A percentile compares a stretch with the other conserved stretches of the same genome.
phyloP scores from a whole-genome alignment of 2,329 filamentous ascomycete genomes.

The Neofusicoccum laricinum region DNA sequence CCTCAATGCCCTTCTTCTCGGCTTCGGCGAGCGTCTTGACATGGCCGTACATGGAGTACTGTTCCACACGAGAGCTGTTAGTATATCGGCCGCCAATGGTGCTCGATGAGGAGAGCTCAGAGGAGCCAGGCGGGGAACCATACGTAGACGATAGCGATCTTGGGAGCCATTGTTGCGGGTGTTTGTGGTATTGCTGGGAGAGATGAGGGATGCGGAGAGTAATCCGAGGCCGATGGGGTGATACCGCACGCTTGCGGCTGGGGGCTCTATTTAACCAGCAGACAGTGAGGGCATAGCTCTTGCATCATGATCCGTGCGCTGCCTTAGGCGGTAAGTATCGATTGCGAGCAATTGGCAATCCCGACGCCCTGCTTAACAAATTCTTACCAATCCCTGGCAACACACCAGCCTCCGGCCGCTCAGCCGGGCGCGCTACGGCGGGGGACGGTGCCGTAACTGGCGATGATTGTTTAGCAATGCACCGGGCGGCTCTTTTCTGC shows the following conservation, averaged over 20 bases:
- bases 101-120: background rate
- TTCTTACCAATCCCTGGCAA: slow-evolving; percentile 16
- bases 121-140: slow-evolving; percentile 36
- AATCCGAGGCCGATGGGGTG: background rate
- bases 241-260: background rate
- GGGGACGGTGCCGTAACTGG: background rate
- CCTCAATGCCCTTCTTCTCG: slow-evolving; percentile 85
- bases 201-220: too few relatives aligned
- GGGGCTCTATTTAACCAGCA: slow-evolving; percentile 1
- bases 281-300: background rate
- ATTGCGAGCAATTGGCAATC: slow-evolving; percentile 3
- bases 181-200: background rate
- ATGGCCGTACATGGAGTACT: slow-evolving; percentile 97
- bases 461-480: background rate
- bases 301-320: slow-evolving; percentile 2
- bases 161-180: slow-evolving; percentile 69
- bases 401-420: background rate
- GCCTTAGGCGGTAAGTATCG: background rate
- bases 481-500: background rate
- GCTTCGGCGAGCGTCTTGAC: slow-evolving; percentile 80
- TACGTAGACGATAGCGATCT: slow-evolving; percentile 88
- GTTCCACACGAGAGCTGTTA: slow-evolving; percentile 5
- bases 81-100: background rate
- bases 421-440: background rate
- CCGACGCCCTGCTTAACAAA: slow-evolving; percentile 16